Percentiles rank a stretch among this genome's conserved stretches.
phyloP scores from a whole-genome alignment of 1,139 yeast genomes.

The Yamadazyma taylorii region DNA sequence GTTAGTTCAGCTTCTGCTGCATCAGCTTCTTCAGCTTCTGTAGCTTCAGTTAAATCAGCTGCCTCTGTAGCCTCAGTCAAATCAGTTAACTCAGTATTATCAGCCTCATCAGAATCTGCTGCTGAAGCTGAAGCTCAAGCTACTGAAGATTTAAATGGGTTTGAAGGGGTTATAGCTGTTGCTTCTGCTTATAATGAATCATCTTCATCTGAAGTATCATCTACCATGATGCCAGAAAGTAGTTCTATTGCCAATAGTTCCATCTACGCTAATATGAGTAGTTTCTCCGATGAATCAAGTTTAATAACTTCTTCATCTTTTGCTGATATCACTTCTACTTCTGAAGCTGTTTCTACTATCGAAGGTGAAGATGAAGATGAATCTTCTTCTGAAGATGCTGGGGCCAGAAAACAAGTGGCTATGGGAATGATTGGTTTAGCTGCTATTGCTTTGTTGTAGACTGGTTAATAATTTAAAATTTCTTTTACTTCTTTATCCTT shows the following conservation, averaged over 20 bases:
- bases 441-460: conserved; percentile 46
- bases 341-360: conserved; percentile 18
- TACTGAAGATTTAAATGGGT: conserved; percentile 29
- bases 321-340: conserved; percentile 13
- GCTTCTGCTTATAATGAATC: conserved; percentile 34
- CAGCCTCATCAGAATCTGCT: conserved; percentile 16
- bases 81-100: conserved; percentile 14
- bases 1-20: conserved; percentile 18
- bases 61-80: conserved; percentile 17
- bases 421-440: conserved; percentile 48
- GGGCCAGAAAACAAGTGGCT: conserved; percentile 33
- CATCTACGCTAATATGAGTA: conserved; percentile 12
- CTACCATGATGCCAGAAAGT: conserved; percentile 7
- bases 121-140: conserved; percentile 17
- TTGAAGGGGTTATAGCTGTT: conserved; percentile 48
- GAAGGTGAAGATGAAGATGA: conserved; percentile 14
- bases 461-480: conserved; percentile 2
- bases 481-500: background rate
- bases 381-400: conserved; percentile 25
- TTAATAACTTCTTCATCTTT: conserved; percentile 11
- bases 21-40: conserved; percentile 12
- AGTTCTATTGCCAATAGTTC: too few species aligned
- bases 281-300: conserved; percentile 13
- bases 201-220: conserved; percentile 13
- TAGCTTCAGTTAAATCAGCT: conserved; percentile 16